Evolutionary conservation across 805 yeast genomes (phyloP).

Genomic region (Saccharomycopsis fermentans): DNA sequence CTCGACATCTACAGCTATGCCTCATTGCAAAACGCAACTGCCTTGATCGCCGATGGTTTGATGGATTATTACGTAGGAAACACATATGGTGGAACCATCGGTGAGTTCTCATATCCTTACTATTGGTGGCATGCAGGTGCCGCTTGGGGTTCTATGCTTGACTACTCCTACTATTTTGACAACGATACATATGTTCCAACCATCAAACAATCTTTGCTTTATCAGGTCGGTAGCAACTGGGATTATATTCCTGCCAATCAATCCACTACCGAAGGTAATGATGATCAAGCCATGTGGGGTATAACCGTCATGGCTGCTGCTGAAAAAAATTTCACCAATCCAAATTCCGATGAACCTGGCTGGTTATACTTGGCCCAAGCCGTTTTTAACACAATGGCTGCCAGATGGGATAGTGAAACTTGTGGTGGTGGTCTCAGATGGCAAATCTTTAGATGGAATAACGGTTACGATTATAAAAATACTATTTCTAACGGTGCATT

Average conservation of each 20-base stretch:
- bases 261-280: constrained; percentile 90
- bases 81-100: constrained; percentile 65
- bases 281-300: constrained; percentile 98
- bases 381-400: constrained; percentile 80
- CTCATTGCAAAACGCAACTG: constrained; percentile 38
- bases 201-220: constrained; percentile 51
- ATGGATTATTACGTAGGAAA: constrained; percentile 73
- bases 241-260: constrained; percentile 85
- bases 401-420: constrained; percentile 65
- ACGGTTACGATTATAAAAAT: constrained; percentile 90
- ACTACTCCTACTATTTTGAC: constrained; percentile 61
- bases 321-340: constrained; percentile 73
- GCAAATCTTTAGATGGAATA: constrained; percentile 93
- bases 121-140: constrained; percentile 99
- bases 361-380: constrained; percentile 87
- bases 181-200: constrained; percentile 55
- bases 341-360: constrained; percentile 47
- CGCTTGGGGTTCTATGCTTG: constrained; percentile 82
- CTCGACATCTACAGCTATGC: constrained; percentile 18
- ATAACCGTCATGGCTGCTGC: constrained; percentile 87
- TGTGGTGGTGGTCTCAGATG: constrained; percentile 92
- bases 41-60: constrained; percentile 56
- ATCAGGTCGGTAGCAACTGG: constrained; percentile 64
- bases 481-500: constrained; percentile 85
- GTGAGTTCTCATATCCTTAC: constrained; percentile 82